phyloP scores from a whole-genome alignment of 2,329 filamentous ascomycete genomes.

The Sclerotinia minor region DNA sequence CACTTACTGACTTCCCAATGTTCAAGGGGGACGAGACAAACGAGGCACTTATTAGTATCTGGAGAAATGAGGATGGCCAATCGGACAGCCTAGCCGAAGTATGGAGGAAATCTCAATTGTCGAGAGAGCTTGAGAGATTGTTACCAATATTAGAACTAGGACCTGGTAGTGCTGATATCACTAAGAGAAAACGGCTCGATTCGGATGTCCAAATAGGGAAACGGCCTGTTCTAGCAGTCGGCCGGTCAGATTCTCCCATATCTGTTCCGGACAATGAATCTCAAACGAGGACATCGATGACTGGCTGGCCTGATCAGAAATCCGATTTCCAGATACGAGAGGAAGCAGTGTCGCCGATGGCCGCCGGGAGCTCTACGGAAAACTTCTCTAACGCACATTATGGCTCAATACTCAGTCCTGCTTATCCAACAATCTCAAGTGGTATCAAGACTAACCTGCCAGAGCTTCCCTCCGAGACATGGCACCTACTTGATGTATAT shows the following conservation, averaged over 20 bases:
- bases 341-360: not conserved
- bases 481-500: conserved; percentile 65
- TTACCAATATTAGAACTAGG: conserved; percentile 37
- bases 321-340: conserved; percentile 19
- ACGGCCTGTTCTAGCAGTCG: conserved; percentile 16
- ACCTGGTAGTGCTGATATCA: conserved; percentile 26
- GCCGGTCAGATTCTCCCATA: conserved; percentile 12
- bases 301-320: conserved; percentile 22
- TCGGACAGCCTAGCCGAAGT: conserved; percentile 37
- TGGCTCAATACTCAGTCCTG: conserved; percentile 33
- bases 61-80: conserved; percentile 37
- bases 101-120: conserved; percentile 41
- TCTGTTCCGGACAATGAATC: conserved; percentile 1
- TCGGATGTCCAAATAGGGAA: conserved; percentile 31
- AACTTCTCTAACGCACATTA: conserved; percentile 22
- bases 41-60: conserved; percentile 38
- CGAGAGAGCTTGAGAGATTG: conserved; percentile 39
- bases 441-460: conserved; percentile 27
- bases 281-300: not conserved
- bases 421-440: conserved; percentile 22
- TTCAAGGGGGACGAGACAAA: conserved; percentile 41
- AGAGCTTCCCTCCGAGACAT: conserved; percentile 40
- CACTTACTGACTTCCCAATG: conserved; percentile 1
- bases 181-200: conserved; percentile 36
- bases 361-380: not conserved